A percentile compares a stretch with the other conserved stretches of the same genome.
Evolutionary conservation across 2,329 filamentous ascomycete genomes (phyloP).

Genomic region (Fusarium brevicatenulatum): DNA sequence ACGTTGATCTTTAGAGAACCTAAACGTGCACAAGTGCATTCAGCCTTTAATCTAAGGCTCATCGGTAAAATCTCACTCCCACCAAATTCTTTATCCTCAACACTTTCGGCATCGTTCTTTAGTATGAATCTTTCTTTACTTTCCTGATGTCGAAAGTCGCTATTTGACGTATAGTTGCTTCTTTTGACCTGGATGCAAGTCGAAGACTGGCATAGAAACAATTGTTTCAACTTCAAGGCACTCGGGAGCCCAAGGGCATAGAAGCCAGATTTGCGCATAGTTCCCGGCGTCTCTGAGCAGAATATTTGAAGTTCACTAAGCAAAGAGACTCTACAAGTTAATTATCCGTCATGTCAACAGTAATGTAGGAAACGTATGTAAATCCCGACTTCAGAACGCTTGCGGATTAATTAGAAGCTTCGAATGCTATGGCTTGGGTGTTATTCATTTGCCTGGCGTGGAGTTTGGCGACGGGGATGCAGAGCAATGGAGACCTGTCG

Average conservation of each 20-base stretch:
- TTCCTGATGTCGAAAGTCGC: accelerated
- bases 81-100: accelerated
- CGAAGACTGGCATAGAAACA: not conserved
- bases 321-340: not conserved
- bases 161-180: accelerated
- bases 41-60: too few relatives aligned
- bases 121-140: too few relatives aligned
- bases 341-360: too few relatives aligned
- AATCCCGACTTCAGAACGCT: not conserved
- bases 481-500: not conserved
- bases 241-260: accelerated
- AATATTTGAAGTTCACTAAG: accelerated
- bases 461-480: accelerated
- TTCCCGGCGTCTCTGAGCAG: not conserved
- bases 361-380: not conserved
- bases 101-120: not conserved
- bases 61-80: too few relatives aligned
- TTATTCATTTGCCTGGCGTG: not conserved
- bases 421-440: accelerated
- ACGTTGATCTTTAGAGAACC: accelerated
- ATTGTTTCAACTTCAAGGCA: too few relatives aligned
- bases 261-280: accelerated
- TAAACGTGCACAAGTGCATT: too few relatives aligned
- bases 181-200: accelerated
- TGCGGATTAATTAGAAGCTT: not conserved